Percentiles rank a stretch among this genome's conserved stretches.
Conservation (phyloP, 2,329 filamentous ascomycete genomes). For the Cladosporium sp. region DNA sequence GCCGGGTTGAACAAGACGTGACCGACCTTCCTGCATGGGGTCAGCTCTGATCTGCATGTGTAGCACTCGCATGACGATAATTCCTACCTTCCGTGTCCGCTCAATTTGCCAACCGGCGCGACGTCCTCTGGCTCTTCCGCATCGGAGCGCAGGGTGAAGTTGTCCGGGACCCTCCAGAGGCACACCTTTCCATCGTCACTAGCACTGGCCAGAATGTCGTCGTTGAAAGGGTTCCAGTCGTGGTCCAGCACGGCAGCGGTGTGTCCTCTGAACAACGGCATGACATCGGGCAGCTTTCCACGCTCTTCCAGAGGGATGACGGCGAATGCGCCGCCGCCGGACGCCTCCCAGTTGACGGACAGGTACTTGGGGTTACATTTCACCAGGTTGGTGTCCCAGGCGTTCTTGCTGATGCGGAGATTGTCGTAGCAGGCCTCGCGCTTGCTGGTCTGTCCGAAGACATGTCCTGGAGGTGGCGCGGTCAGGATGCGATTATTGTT, state of each 20-base stretch:
- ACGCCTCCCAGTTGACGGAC: constrained; percentile 97
- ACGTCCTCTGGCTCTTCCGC: constrained; percentile 21
- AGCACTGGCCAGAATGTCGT: constrained; percentile 85
- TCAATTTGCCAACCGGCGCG: constrained; percentile 66
- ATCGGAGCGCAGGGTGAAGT: constrained; percentile 74
- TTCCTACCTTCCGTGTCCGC: constrained; percentile 78
- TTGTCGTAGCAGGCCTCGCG: constrained; percentile 99
- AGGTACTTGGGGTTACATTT: constrained; percentile 97
- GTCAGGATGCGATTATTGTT: constrained; percentile 19
- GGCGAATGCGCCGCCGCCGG: constrained; percentile 93
- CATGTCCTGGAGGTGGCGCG: constrained; percentile 70
- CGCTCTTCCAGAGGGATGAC: constrained; percentile 89
- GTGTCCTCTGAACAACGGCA: constrained; percentile 94
- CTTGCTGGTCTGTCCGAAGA: constrained; percentile 92
- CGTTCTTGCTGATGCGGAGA: constrained; percentile 93
- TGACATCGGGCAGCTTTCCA: constrained; percentile 86
- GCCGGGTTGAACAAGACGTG: constrained; percentile 98
- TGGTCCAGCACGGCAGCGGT: constrained; percentile 95
- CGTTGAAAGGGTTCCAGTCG: constrained; percentile 98
- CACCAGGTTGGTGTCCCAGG: constrained; percentile 97
- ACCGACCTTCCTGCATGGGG: constrained; percentile 76
- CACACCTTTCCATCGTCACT: constrained; percentile 97
- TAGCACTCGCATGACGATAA: neutral
- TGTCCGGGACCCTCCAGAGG: constrained; percentile 89
- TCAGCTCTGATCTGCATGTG: constrained; percentile 26